Percentiles rank a stretch among this genome's conserved stretches.
These are phyloP conservation scores for Hypericum androsaemum DNA, from an alignment of 345 rosid genomes.

Conservation along the genomic window DNA sequence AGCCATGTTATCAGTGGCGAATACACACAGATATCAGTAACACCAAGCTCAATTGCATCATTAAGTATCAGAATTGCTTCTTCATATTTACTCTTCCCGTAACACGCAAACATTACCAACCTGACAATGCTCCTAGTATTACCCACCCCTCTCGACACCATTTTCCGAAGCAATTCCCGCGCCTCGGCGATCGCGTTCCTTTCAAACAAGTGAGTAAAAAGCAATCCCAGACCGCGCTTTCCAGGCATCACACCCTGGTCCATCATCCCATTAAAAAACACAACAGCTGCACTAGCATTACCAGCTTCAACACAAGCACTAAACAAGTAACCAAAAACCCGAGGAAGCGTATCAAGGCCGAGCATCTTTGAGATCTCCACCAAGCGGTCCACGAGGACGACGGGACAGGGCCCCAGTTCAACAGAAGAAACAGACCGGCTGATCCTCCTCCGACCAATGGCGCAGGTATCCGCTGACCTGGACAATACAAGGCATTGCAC, in stretches of 20 bases:
- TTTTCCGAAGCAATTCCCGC: constrained; percentile 34
- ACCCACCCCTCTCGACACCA: constrained; percentile 31
- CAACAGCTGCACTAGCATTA: constrained; percentile 30
- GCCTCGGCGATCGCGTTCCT: constrained; percentile 33
- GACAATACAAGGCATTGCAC: background rate
- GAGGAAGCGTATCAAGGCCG: constrained; percentile 30
- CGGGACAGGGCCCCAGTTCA: background rate
- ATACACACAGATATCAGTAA: constrained; percentile 46
- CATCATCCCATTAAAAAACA: constrained; percentile 29
- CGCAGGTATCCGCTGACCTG: background rate
- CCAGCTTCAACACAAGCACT: constrained; percentile 36
- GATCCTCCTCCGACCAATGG: background rate
- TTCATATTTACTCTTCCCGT: constrained; percentile 56
- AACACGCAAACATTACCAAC: constrained; percentile 49
- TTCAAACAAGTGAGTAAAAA: constrained; percentile 35
- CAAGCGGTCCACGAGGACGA: background rate
- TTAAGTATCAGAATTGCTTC: constrained; percentile 45
- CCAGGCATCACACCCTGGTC: constrained; percentile 30
- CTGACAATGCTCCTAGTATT: constrained; percentile 44
- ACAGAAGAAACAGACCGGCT: background rate
- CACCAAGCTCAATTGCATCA: constrained; percentile 39
- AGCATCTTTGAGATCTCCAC: background rate
- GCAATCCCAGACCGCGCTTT: constrained; percentile 21
- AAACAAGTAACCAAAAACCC: constrained; percentile 51
- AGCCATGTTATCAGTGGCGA: constrained; percentile 45